These are phyloP conservation scores for Iris macrosiphon DNA, from an alignment of 106 monocot genomes.

Conservation along the genomic window DNA sequence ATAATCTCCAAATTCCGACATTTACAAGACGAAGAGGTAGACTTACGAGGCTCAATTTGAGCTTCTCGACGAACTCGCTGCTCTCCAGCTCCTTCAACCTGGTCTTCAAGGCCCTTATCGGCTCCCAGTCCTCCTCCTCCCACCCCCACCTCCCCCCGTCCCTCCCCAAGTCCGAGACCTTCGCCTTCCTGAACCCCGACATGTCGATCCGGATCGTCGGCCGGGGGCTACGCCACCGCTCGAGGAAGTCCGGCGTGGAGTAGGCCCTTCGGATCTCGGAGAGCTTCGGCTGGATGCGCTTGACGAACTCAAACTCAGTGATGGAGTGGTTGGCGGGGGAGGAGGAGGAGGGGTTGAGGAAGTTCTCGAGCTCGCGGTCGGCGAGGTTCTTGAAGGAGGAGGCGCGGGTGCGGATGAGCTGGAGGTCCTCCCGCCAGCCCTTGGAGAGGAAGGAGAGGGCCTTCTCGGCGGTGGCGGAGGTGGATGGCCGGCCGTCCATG, in stretches of 20 bases:
- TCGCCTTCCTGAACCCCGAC: constrained; percentile 25
- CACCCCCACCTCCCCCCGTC: constrained; percentile 8
- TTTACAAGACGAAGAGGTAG: too few relatives aligned
- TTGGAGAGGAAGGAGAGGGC: constrained; percentile 78
- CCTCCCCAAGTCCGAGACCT: constrained; percentile 21
- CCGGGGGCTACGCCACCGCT: constrained; percentile 24
- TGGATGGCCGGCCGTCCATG: constrained; percentile 33
- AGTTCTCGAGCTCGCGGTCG: constrained; percentile 94
- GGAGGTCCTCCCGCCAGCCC: constrained; percentile 88
- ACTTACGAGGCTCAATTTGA: constrained; percentile 79
- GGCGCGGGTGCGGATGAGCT: constrained; percentile 70
- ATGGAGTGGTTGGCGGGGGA: constrained; percentile 38
- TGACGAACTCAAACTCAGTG: constrained; percentile 81
- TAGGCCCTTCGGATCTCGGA: constrained; percentile 64
- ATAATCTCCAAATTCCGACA: too few relatives aligned
- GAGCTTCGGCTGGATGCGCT: constrained; percentile 81
- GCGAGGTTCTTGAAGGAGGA: constrained; percentile 63
- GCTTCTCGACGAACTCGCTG: constrained; percentile 75
- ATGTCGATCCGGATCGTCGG: constrained; percentile 36
- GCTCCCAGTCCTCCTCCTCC: constrained; percentile 56
- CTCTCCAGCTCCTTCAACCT: constrained; percentile 76
- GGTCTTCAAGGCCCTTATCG: constrained; percentile 55
- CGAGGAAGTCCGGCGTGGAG: constrained; percentile 57
- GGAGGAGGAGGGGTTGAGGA: constrained; percentile 43
- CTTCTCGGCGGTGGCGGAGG: constrained; percentile 58